Base-by-base conservation (phyloP, 257 asterid genomes). In the Penstemon newberryi region DNA sequence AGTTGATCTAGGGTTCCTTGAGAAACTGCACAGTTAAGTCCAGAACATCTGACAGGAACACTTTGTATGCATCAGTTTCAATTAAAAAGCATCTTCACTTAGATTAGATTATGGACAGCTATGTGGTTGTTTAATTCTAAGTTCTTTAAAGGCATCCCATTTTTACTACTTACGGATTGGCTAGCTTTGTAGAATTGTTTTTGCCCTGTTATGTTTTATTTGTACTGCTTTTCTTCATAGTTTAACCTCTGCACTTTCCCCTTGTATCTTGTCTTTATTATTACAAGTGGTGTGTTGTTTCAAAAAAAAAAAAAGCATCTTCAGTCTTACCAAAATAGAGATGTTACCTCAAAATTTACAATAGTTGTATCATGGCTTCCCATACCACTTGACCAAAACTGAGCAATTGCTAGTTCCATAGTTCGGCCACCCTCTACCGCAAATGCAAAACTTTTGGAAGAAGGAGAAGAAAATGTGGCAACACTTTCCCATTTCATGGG, bases 351-450 rank as follows among this genome's bases (percentile, higher is more conserved):
- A 71, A 93, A 83, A 80, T 88, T 96, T 50, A 87, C 92, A 66
- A 9, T 66, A 2, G 99, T 87, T 60, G 80, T 75, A 72, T 87
- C 96, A 62, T 82, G 95, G 84, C 92, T 83, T 84, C 96, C 99
- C 41, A 73, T 80, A 60, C 97, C 99, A 70, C 99, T 93, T 58
- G 99, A 90, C 99, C 99, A 90, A 79, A 87, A 90, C 72, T 93
- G 99, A 67, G 97, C 96, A 76, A 93, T 70, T 79, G 92, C 94
- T 76, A 93, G 77, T 81, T 93, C 99, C 91, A 93, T 81, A 37
- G 99, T 93, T 61, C 71, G 84, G 66, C 97, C 97, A 50, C 96
- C 96, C 92, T 82, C 89, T 70, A 89, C 96, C 25, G 78, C 82
- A 76, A 93, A 88, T 62, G 89, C 78, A 83, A 85, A 93, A 81